Evolutionary conservation across 73 alveolate species (phyloP).

Genomic region (Loxodes magnus): DNA sequence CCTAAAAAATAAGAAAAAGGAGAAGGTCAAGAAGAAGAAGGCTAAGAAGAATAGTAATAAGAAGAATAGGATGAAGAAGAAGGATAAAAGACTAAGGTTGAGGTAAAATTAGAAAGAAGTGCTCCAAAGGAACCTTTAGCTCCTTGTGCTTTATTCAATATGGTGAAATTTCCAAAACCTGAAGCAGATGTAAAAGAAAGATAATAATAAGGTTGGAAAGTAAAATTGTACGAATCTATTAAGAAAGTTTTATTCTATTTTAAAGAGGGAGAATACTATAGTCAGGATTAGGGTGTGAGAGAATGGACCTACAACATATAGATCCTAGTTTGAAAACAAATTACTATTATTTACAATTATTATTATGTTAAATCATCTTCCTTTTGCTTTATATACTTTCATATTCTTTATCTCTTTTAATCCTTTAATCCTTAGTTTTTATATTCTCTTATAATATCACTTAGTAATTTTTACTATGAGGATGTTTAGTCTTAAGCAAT

Average conservation of each 20-base stretch:
- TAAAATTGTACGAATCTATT: neutral
- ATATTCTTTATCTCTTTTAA: too few relatives aligned
- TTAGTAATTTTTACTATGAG: too few relatives aligned
- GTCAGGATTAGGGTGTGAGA: slow-evolving; percentile 1
- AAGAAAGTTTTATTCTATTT: neutral
- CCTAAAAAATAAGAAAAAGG: neutral
- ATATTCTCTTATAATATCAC: too few relatives aligned
- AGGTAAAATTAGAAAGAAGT: slow-evolving; percentile 19
- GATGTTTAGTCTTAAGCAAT: too few relatives aligned
- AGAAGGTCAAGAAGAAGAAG: slow-evolving; percentile 14
- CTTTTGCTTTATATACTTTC: too few relatives aligned
- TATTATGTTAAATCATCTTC: too few relatives aligned
- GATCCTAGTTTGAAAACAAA: neutral
- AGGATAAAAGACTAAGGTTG: slow-evolving; percentile 17
- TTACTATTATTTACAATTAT: neutral
- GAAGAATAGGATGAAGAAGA: slow-evolving; percentile 23
- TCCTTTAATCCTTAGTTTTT: too few relatives aligned
- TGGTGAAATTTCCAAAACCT: neutral
- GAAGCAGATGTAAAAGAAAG: slow-evolving; percentile 3
- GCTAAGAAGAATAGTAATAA: slow-evolving; percentile 15
- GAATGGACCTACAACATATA: slow-evolving; percentile 4
- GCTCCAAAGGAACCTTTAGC: slow-evolving; percentile 15
- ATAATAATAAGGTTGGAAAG: slow-evolving; percentile 6
- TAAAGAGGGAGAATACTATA: neutral
- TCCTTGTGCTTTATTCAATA: neutral